phyloP scores from a whole-genome alignment of 1,284 basidiomycete genomes.

The Ustilago shanxiensis region DNA sequence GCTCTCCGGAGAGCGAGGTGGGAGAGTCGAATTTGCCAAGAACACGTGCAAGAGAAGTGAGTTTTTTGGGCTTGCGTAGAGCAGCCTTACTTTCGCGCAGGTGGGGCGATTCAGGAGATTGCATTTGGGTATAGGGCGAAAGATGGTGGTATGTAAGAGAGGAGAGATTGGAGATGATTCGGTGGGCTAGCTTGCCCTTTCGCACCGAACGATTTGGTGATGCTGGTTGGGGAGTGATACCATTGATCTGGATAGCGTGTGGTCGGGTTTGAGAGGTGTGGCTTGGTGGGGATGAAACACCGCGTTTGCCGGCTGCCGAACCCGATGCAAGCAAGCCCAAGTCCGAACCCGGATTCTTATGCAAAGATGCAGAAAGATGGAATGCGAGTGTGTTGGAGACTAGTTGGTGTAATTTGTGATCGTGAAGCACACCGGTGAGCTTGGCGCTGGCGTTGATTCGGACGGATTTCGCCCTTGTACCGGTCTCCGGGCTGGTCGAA shows the following conservation, averaged over 20 bases:
- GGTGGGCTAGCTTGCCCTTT: constrained; percentile 38
- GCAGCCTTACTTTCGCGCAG: not conserved
- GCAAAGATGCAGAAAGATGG: constrained; percentile 38
- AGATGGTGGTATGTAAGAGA: constrained; percentile 65
- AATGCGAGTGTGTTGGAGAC: constrained; percentile 35
- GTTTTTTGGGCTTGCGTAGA: constrained; percentile 18
- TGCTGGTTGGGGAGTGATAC: not conserved
- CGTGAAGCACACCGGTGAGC: not conserved
- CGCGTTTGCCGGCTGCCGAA: not conserved
- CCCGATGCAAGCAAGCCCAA: not conserved
- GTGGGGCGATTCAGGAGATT: constrained; percentile 18
- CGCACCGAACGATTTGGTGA: not conserved
- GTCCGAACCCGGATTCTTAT: no score
- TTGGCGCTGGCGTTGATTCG: not conserved
- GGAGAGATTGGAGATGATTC: constrained; percentile 48
- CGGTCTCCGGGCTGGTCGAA: not conserved
- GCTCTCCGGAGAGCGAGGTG: not conserved
- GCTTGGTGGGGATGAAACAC: constrained; percentile 5
- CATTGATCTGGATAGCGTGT: not conserved
- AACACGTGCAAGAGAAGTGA: constrained; percentile 32
- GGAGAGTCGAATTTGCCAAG: constrained; percentile 17
- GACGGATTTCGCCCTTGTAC: not conserved
- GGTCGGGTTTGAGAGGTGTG: not conserved
- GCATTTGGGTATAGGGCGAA: constrained; percentile 65
- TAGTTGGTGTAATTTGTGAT: constrained; percentile 1